Base-by-base conservation (phyloP, 306 rosid species). In the Lagenaria siceraria region DNA sequence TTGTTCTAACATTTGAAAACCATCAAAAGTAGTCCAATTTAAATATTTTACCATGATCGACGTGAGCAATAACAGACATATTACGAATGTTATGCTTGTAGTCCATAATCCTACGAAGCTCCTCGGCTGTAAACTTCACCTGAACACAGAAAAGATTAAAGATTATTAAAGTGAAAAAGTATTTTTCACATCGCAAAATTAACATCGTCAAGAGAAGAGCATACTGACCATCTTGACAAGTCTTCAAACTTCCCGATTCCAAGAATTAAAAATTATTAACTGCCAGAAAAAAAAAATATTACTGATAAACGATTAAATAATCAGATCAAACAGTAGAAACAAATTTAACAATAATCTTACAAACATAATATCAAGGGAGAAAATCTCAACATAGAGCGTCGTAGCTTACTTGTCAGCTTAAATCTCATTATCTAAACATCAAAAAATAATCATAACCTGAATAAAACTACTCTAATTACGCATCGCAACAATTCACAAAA, bases 91-190 rank as follows among this genome's bases (percentile, higher is more conserved):
- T 92, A 35, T 94, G 88, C 40, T 94, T 94, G 10, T 4, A 77
- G 88, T 94, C 97, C 97, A 94, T 94, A 77, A 95, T 95, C 22
- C 92, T 85, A 11, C 91, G 91, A 10, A 92, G 87, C 91, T 88
- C 95, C 8, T 95, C 98, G 7, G 94, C 96, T 18, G 96, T 95
- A 46, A 95, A 95, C 96, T 92, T 95, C 93, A 90, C 97, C 97
- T 95, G 97, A 60, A 84, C 29, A 79, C 52, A 40, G 25, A 72
- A 2, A 4, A n/a, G 5, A 25, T 27, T 60, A 36, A 59, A 36
- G 2, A 68, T 46, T 46, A 21, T 8, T 4, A 42, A 77, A 79
- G 91, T 97, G 96, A 91, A 65, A 10, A 22, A 59, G 65, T 1
- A 59, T 3, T 25, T 25, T 69, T 0, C n/a, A 69, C 0, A 69